Conservation (phyloP, 108 stramenopile genomes). For the Schizochytrium sp. region DNA sequence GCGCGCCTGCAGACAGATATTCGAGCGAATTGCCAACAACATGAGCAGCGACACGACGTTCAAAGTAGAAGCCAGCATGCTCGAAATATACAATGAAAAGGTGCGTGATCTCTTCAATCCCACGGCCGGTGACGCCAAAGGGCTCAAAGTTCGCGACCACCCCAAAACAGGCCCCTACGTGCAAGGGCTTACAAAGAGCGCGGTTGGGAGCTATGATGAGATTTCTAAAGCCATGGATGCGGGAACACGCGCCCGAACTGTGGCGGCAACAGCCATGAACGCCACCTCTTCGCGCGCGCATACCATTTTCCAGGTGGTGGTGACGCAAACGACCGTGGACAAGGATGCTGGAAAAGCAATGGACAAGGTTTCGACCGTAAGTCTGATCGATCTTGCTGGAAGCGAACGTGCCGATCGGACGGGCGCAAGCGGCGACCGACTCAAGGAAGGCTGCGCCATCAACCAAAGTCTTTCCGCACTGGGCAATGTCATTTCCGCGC, state of each 20-base stretch:
- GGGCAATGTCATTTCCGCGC: slow-evolving; percentile 27
- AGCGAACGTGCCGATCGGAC: slow-evolving; percentile 32
- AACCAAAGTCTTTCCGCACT: slow-evolving; percentile 30
- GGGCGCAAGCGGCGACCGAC: slow-evolving; percentile 24
- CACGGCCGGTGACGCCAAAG: background rate
- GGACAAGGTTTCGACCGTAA: slow-evolving; percentile 23
- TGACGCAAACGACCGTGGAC: slow-evolving; percentile 34
- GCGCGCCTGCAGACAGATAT: slow-evolving; percentile 21
- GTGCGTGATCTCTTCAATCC: slow-evolving; percentile 24
- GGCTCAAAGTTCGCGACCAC: slow-evolving; percentile 32
- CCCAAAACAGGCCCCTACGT: slow-evolving; percentile 31
- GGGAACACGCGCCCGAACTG: slow-evolving; percentile 22
- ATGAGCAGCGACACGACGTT: background rate
- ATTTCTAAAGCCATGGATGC: slow-evolving; percentile 19
- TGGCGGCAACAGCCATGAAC: slow-evolving; percentile 49
- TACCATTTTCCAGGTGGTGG: slow-evolving; percentile 43
- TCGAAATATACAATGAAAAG: slow-evolving; percentile 43
- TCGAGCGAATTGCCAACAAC: slow-evolving; percentile 19
- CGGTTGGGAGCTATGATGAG: background rate
- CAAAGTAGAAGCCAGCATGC: slow-evolving; percentile 13
- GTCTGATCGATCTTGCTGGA: slow-evolving; percentile 39
- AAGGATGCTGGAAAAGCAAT: background rate
- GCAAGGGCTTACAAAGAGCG: background rate
- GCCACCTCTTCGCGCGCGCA: slow-evolving; percentile 43
- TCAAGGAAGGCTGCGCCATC: slow-evolving; percentile 33